Percentiles rank a stretch among this genome's conserved stretches.
phyloP scores from a whole-genome alignment of 2,329 filamentous ascomycete species.

The Akanthomyces uredinophilus region DNA sequence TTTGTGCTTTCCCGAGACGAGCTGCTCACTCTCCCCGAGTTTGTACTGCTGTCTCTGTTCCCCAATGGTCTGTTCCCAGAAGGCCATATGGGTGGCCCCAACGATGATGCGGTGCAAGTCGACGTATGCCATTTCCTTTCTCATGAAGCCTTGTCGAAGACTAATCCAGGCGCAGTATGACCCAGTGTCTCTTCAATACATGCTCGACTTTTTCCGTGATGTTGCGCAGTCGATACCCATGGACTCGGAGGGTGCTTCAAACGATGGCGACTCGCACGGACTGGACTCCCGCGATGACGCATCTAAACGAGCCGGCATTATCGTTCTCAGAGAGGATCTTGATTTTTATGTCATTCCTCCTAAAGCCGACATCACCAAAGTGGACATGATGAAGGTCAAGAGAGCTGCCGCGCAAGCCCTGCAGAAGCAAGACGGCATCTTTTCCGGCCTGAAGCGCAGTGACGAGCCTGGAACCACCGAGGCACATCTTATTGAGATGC shows the following conservation, averaged over 20 bases:
- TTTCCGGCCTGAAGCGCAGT: constrained; percentile 89
- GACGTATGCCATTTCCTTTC: constrained; percentile 64
- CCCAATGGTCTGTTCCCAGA: constrained; percentile 97
- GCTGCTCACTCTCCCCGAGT: constrained; percentile 90
- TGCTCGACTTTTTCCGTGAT: constrained; percentile 96
- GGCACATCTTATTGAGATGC: constrained; percentile 97
- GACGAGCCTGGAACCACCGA: constrained; percentile 96
- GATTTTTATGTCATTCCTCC: constrained; percentile 98
- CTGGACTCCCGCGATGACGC: constrained; percentile 75
- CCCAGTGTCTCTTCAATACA: constrained; percentile 92
- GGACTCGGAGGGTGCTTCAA: constrained; percentile 62
- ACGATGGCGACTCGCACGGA: constrained; percentile 57
- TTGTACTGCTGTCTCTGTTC: constrained; percentile 94
- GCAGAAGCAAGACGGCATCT: constrained; percentile 87
- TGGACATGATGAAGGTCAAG: constrained; percentile 95
- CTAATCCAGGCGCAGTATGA: constrained; percentile 66
- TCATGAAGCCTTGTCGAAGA: not conserved
- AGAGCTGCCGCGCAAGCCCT: constrained; percentile 83
- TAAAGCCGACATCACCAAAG: constrained; percentile 71
- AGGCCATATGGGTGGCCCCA: constrained; percentile 88
- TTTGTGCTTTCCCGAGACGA: constrained; percentile 95
- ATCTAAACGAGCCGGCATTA: constrained; percentile 91
- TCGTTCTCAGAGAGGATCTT: constrained; percentile 90
- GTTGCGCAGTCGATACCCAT: constrained; percentile 94
- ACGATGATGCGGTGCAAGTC: constrained; percentile 93